Conservation (phyloP, 768 basidiomycete genomes). For the Leccinellum luteum region DNA sequence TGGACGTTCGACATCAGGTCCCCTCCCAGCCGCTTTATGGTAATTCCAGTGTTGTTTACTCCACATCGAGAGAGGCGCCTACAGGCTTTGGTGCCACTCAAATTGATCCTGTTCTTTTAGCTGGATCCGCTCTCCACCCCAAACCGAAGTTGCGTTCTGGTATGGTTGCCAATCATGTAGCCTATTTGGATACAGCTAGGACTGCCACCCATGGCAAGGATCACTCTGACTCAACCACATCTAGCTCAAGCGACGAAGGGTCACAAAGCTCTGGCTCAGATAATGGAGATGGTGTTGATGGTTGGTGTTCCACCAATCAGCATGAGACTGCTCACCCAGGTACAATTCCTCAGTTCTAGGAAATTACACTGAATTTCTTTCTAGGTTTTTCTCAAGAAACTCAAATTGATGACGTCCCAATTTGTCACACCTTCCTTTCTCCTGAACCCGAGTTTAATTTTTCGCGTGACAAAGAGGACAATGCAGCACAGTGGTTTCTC, state of each 20-base stretch:
- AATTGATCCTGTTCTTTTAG: not conserved
- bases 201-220: not conserved
- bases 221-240: not conserved
- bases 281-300: not conserved
- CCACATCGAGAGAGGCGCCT: not conserved
- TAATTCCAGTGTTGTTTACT: not conserved
- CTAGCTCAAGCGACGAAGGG: not conserved
- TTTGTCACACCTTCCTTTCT: not conserved
- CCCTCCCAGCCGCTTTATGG: not conserved
- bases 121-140: not conserved
- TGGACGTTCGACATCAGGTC: not conserved
- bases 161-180: not conserved
- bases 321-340: not conserved
- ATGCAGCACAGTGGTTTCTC: not conserved
- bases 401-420: too few species aligned
- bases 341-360: not conserved
- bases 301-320: not conserved
- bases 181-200: not conserved
- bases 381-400: not conserved
- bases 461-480: not conserved
- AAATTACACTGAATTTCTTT: not conserved
- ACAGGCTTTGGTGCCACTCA: not conserved
- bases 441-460: not conserved
- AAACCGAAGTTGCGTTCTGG: not conserved
- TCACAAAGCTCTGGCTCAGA: not conserved